phyloP scores from a whole-genome alignment of 208 protist species.

The Acanthamoeba royreba region DNA sequence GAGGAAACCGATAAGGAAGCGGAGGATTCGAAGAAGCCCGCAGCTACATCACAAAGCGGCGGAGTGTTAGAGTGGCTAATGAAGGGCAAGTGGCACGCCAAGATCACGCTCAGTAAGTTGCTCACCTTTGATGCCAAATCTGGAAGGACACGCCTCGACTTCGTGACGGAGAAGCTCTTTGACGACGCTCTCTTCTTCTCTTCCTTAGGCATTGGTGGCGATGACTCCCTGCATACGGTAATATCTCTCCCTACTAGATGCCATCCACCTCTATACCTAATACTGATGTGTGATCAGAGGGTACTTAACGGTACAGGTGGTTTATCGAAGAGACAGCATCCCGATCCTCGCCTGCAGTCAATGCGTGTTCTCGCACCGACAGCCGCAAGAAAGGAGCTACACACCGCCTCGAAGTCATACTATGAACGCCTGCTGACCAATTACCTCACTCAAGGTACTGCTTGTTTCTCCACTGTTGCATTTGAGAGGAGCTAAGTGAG shows the following conservation, averaged over 20 bases:
- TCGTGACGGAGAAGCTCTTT: constrained; percentile 18
- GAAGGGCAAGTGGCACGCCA: constrained; percentile 48
- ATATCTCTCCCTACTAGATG: not conserved
- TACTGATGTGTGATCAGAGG: not conserved
- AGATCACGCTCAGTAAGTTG: constrained; percentile 47
- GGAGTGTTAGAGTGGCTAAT: constrained; percentile 40
- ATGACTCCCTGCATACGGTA: not conserved
- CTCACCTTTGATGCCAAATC: not conserved
- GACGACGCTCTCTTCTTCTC: not conserved
- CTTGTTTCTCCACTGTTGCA: not conserved
- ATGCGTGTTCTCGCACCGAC: constrained; percentile 13
- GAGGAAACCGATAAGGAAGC: not conserved
- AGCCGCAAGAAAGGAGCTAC: not conserved
- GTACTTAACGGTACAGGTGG: not conserved
- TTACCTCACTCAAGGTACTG: not conserved
- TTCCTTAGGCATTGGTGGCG: not conserved
- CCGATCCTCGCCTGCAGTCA: not conserved
- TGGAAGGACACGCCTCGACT: not conserved
- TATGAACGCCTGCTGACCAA: not conserved
- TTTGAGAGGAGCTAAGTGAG: not conserved
- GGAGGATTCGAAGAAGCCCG: not conserved
- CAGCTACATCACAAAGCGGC: not conserved
- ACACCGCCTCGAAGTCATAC: not conserved
- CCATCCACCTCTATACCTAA: not conserved
- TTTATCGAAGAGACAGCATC: not conserved